Evolutionary conservation across 176 grass and related monocot genomes (phyloP), one percentile per base, ranked within the genome.

Genomic region (Cenchrus fungigraminus): DNA sequence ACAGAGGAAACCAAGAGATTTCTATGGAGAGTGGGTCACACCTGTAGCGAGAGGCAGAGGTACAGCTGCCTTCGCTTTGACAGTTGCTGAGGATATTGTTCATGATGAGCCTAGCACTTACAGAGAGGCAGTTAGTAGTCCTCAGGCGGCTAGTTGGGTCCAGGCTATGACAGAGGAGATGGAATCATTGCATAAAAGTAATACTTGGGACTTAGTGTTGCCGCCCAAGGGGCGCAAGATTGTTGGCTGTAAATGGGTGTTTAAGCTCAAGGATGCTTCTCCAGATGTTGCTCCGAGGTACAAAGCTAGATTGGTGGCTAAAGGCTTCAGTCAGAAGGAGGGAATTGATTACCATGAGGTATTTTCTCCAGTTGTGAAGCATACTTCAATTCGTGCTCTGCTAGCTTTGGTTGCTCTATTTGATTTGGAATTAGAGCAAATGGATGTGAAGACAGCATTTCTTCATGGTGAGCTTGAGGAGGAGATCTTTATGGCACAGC

Each of bases 191-290:
- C 22, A 89, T 5, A 80, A 61, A 14, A 89, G 85, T 67, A 4
- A 62, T 0, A 84, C 32, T 46, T 89, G 47, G 76, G 51, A 79
- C 8, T 46, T 81, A 0, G 75, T 89, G 5, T 54, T 84, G 28
- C 10, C 32, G 32, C 56, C 65, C 4, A 59, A 85, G 68, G 65
- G 82, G 16, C 40, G 7, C 14, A 85, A 85, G 12, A 55, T 89
- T 64, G 6, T 89, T 15, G 76, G 43, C 31, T 85, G 59, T 12
- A 89, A 89, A 63, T 89, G 46, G 65, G 29, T 85, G 20, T 89
- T 85, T 6, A 79, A 65, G 4, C 61, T 65, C 28, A 32, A 65
- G 32, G 61, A 65, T 65, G 61, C 61, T 76, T 60, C 79, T 60
- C 2, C 17, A 82, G 19, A 43, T 55, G 74, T 12, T 17, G 53